Conservation (phyloP, 176 grass and related monocot species). For the Aegilops longissima region DNA sequence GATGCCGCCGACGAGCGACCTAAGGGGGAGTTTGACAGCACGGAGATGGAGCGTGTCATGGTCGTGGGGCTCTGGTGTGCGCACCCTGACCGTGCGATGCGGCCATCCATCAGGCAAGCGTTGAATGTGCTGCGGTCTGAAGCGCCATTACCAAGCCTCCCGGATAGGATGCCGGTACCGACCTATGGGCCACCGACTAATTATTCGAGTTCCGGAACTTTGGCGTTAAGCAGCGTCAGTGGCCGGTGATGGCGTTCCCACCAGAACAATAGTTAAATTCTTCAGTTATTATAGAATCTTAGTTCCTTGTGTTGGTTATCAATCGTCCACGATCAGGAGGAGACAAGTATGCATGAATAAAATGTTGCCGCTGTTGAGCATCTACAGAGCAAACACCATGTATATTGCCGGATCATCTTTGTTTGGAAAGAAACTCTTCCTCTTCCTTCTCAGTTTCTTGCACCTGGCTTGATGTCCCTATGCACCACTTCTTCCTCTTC, state of each 20-base stretch:
- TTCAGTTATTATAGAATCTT: too few relatives aligned
- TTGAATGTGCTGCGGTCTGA: conserved; percentile 22
- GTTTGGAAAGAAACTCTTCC: too few relatives aligned
- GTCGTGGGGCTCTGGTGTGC: conserved; percentile 39
- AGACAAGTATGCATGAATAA: too few relatives aligned
- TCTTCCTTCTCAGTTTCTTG: too few relatives aligned
- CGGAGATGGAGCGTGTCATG: conserved; percentile 21
- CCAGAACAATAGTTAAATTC: not conserved
- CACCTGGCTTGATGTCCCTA: too few relatives aligned
- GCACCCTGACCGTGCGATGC: not conserved
- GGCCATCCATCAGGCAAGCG: conserved; percentile 23
- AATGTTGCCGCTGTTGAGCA: too few relatives aligned
- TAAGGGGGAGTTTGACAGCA: not conserved
- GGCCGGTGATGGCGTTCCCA: not conserved
- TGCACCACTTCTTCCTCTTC: too few relatives aligned
- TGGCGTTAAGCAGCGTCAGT: not conserved
- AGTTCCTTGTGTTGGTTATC: too few relatives aligned
- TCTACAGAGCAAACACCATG: not conserved
- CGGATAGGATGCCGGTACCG: not conserved
- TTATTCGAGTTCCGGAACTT: not conserved
- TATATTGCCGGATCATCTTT: not conserved
- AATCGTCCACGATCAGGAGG: too few relatives aligned
- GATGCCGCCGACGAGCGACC: not conserved
- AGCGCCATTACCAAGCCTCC: not conserved
- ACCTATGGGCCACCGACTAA: not conserved